phyloP scores from a whole-genome alignment of 1,284 basidiomycete species.

The Microbotryum saponariae region DNA sequence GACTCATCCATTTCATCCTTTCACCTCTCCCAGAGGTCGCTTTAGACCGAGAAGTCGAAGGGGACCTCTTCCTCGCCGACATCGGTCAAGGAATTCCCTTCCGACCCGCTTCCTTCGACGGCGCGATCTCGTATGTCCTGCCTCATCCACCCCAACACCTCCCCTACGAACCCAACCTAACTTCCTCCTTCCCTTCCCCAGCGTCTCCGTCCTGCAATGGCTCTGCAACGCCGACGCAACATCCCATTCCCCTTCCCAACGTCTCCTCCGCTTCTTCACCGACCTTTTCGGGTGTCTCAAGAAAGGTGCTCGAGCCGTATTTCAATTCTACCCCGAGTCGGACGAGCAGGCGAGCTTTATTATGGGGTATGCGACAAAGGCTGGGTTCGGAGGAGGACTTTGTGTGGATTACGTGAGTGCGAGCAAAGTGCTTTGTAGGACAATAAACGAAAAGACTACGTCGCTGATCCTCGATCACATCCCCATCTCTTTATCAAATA shows the following conservation, averaged over 20 bases:
- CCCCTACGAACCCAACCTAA: slow-evolving; percentile 3
- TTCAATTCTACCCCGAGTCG: slow-evolving; percentile 91
- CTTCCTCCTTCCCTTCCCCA: slow-evolving; percentile 39
- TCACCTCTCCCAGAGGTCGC: slow-evolving; percentile 64
- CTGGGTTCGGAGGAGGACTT: slow-evolving; percentile 93
- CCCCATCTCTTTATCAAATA: too few relatives aligned
- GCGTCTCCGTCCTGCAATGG: slow-evolving; percentile 98
- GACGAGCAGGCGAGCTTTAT: slow-evolving; percentile 95
- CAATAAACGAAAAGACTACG: too few relatives aligned
- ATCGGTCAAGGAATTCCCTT: slow-evolving; percentile 55
- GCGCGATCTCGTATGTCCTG: slow-evolving; percentile 73
- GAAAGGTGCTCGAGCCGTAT: slow-evolving; percentile 84
- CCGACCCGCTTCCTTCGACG: slow-evolving; percentile 92
- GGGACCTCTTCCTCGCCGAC: slow-evolving; percentile 57
- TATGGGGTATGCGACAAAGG: slow-evolving; percentile 82
- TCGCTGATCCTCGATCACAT: too few relatives aligned
- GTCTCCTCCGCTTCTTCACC: slow-evolving; percentile 89
- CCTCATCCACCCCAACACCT: not conserved
- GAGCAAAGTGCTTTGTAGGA: too few relatives aligned
- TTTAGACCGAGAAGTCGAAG: slow-evolving; percentile 83
- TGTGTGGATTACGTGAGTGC: slow-evolving; percentile 71
- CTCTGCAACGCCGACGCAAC: slow-evolving; percentile 93
- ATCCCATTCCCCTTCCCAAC: slow-evolving; percentile 83
- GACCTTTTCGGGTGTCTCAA: slow-evolving; percentile 86
- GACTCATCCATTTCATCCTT: not conserved